phyloP scores from a whole-genome alignment of 1,284 basidiomycete species.

The Psilocybe mexicana region DNA sequence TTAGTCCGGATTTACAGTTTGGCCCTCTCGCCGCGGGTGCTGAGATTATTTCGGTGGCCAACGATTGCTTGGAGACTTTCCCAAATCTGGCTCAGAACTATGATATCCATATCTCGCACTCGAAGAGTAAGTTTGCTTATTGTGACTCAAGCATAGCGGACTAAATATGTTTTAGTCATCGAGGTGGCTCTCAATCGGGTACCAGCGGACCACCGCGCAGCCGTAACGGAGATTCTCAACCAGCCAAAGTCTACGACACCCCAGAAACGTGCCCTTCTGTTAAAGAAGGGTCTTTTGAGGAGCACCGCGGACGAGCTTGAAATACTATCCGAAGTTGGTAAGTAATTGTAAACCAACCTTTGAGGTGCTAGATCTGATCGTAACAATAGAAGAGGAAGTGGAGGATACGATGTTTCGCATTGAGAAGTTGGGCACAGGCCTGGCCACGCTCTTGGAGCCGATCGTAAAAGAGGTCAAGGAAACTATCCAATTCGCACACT shows the following conservation, averaged over 20 bases:
- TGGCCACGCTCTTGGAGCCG: constrained; percentile 48
- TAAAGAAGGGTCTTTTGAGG: constrained; percentile 66
- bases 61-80: constrained; percentile 67
- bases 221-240: constrained; percentile 52
- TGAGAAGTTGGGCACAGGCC: constrained; percentile 59
- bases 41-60: constrained; percentile 68
- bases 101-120: constrained; percentile 75
- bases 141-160: background rate
- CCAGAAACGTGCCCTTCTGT: constrained; percentile 66
- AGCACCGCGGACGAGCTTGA: constrained; percentile 72
- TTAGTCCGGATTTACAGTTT: constrained; percentile 64
- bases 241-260: constrained; percentile 58
- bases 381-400: constrained; percentile 56
- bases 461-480: constrained; percentile 63
- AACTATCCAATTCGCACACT: constrained; percentile 60
- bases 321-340: constrained; percentile 61
- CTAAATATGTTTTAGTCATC: constrained; percentile 47
- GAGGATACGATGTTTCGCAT: constrained; percentile 56
- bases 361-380: background rate
- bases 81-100: constrained; percentile 66
- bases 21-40: constrained; percentile 67
- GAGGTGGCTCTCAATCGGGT: constrained; percentile 63
- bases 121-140: constrained; percentile 52
- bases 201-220: constrained; percentile 49
- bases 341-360: constrained; percentile 19